Base-by-base conservation (phyloP, 2,329 filamentous ascomycete genomes). In the Phyllosticta citribraziliensis region DNA sequence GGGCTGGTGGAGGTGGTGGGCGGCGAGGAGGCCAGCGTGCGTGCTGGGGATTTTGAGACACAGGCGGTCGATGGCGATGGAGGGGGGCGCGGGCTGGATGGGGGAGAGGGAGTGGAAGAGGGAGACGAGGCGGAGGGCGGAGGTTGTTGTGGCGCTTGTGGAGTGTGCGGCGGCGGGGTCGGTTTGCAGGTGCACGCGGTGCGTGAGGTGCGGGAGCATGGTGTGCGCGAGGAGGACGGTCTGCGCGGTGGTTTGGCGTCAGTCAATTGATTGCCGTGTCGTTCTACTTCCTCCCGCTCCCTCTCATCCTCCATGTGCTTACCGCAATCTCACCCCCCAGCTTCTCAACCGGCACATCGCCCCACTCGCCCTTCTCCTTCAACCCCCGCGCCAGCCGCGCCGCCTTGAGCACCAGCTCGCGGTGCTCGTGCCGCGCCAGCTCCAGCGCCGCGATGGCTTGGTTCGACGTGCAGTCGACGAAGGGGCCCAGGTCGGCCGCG, bases 41-140 rank as follows among this genome's bases (percentile, higher is more conserved):
- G 84, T 87, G 8, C 79, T 76, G 0, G 84, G 82, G 51, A 88
- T 81, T 67, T 87, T 87, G 72, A 87, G 84, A 64, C 81, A 86
- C 25, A 87, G 73, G 30, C 83, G 75, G 14, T 47, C 40, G 17
- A 47, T n/a, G 40, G 40, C 40, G 40, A 47, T 17, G 40, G 40
- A 47, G 40, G 40, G 40, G 9, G 74, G 74, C 2, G 70, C 64
- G 33, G 57, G 54, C 17, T 56, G 33, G 9, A 19, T 22, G 0
- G 78, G 75, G 2, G 76, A 74, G 12, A 83, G 65, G 55, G 73
- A 68, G 55, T 73, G 71, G 67, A 81, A 81, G 33, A 82, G 73
- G 5, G 75, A 70, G 19, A 81, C 69, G 47, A 85, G 79, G 58
- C 82, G 71, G 2, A 27, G 57, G n/a, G 55, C 62, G 3, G 35